Base-by-base conservation (phyloP, 2,329 filamentous ascomycete genomes). In the Beauveria medogensis region DNA sequence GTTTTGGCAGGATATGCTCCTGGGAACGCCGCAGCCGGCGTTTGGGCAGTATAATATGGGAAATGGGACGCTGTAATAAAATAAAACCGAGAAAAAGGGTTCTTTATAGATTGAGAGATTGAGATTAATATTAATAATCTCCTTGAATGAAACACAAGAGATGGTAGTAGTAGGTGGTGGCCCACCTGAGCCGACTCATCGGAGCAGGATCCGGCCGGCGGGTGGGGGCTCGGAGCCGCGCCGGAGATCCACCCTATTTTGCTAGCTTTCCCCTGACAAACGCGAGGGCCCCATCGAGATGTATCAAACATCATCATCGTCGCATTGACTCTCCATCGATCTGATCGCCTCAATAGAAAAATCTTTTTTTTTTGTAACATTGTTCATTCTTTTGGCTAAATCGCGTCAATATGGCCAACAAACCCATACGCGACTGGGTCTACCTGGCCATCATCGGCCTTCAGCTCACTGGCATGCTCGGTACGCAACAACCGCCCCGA, bases 391-490 rank as follows among this genome's bases (percentile, higher is more conserved):
- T 16, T 26, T 18, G 12, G 16, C 8, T 24, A 24, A 14, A 43
- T 8, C 20, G 14, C 28, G 20, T 14, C 41, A 63, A 22, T 12
- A 55, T 34, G 46, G 37, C n/a, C 41, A 37, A 41, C 3, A 61
- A 61, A 30, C 59, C 59, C 14, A 14, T 28, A 44, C 73, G 71
- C 55, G 73, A 77, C 55, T 72, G 67, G 68, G 54, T 71, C 48
- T 77, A 76, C 44, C 67, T 77, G 8, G 62, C 63, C 67, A 67
- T 74, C 54, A 69, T 75, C 30, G 62, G 62, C 22, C 64, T 69
- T 5, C 73, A 75, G 62, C 67, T 74, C 41, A 57, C 70, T 8
- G 72, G 72, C 66, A 75, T 75, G 71, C 63, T 75, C n/a, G 64
- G 74, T 75, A 30, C 30, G 26, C 26, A 28, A 28, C 26, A 22